Conservation (phyloP, 1,139 yeast species). For the Yamadazyma mexicana region DNA sequence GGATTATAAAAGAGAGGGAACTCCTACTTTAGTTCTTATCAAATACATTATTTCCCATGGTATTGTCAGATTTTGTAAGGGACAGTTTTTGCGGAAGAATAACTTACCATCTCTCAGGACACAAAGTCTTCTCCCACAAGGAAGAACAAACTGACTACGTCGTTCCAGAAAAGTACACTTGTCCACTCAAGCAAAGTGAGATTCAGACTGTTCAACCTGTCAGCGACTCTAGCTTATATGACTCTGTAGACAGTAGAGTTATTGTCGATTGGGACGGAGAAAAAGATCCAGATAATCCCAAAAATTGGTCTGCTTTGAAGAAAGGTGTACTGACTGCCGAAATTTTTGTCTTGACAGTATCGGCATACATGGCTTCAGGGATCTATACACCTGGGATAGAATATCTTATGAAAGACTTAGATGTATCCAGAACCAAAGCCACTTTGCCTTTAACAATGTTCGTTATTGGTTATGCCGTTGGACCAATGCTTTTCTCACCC, state of each 20-base stretch:
- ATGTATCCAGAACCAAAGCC: slow-evolving; percentile 41
- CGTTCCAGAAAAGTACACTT: slow-evolving; percentile 33
- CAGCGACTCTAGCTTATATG: not conserved
- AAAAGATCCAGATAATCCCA: slow-evolving; percentile 33
- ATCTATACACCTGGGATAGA: slow-evolving; percentile 32
- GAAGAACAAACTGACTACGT: slow-evolving; percentile 35
- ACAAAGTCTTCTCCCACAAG: slow-evolving; percentile 26
- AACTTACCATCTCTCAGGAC: slow-evolving; percentile 32
- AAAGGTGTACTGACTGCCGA: slow-evolving; percentile 21
- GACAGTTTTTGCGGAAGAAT: slow-evolving; percentile 36
- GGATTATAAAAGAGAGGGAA: too few relatives aligned
- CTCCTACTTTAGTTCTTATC: too few relatives aligned
- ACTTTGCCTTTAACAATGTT: slow-evolving; percentile 39
- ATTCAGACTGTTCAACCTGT: not conserved
- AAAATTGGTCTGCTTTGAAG: slow-evolving; percentile 25
- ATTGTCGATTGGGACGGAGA: slow-evolving; percentile 15
- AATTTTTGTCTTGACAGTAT: slow-evolving; percentile 23
- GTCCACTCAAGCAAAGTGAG: not conserved
- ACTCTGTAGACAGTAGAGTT: not conserved
- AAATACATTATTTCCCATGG: too few relatives aligned
- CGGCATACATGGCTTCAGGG: slow-evolving; percentile 30
- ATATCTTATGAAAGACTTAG: slow-evolving; percentile 41
- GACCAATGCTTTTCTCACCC: slow-evolving; percentile 57
- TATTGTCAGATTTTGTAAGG: too few relatives aligned
- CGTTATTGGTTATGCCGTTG: slow-evolving; percentile 57